Evolutionary conservation across 192 early-diverging fungal genomes (phyloP), one percentile per base, ranked within the genome.

Genomic region (Spizellomyces sp.): DNA sequence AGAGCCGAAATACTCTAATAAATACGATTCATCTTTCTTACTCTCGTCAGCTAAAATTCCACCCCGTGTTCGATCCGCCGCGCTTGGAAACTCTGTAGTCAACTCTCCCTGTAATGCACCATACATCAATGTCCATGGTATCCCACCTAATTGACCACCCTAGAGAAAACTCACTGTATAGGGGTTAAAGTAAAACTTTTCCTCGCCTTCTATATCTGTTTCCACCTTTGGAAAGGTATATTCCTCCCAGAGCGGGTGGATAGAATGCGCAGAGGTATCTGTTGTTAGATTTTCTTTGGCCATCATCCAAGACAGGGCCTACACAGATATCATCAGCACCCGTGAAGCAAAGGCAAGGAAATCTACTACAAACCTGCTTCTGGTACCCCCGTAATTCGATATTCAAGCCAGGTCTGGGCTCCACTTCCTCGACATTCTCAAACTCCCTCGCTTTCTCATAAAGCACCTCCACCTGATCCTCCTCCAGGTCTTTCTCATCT

Each of bases 21-120:
- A 69, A n/a, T 44, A 17, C 59, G 14, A 45, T 15, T 67, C 42
- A 12, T 9, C 12, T 1, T 36, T 41, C 70, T 57, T 58, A 36
- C 27, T 82, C 60, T 82, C 78, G 70, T 77, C 80, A 0, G 80
- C 80, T 2, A 82, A 57, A 64, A 82, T 82, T 0, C 80, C 80
- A 14, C 78, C 80, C 10, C 62, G 56, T 15, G 70, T 73, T 8
- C 63, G 63, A 15, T 77, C 68, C 9, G 36, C 59, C 41, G 68
- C 71, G n/a, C 54, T 65, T 3, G 78, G 78, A 42, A 62, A 62
- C 17, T 8, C 27, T 60, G 67, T 36, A n/a, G 46, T 22, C 15
- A 81, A 41, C 62, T 81, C 75, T 48, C 73, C 77, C 27, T 36
- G 3, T 36, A 36, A 36, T 36, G 27, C 27, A 36, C 27, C 27